These are phyloP conservation scores for Fusarium drepaniforme DNA, from an alignment of 2,329 filamentous ascomycete species.

Conservation along the genomic window DNA sequence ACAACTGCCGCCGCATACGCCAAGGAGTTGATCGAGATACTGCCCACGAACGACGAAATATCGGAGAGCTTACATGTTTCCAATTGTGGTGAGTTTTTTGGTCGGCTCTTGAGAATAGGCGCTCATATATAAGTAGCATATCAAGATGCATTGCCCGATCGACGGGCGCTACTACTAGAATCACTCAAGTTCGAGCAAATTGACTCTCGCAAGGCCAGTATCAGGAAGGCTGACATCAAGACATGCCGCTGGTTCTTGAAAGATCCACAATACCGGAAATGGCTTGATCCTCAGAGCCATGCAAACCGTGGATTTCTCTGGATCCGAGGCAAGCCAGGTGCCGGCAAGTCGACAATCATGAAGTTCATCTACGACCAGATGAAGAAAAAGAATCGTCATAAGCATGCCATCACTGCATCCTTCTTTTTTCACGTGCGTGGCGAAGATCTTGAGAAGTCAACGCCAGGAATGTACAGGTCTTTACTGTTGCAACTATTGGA, in stretches of 20 bases:
- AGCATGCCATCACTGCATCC: conserved; percentile 44
- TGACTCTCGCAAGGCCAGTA: conserved; percentile 49
- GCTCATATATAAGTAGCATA: too few relatives aligned
- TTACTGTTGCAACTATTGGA: conserved; percentile 60
- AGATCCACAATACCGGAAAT: conserved; percentile 4
- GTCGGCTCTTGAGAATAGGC: too few relatives aligned
- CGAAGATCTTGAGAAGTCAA: conserved; percentile 56
- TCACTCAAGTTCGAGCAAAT: conserved; percentile 55
- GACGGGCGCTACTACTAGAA: conserved; percentile 31
- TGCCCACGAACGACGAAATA: not conserved
- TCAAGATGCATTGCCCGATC: not conserved
- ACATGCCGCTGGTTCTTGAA: conserved; percentile 37
- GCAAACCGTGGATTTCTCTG: conserved; percentile 53
- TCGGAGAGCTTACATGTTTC: too few relatives aligned
- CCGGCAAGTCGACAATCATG: conserved; percentile 62
- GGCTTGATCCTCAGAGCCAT: not conserved
- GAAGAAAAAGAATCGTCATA: not conserved
- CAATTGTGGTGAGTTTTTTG: too few relatives aligned
- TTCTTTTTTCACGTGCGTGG: conserved; percentile 67
- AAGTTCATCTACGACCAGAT: conserved; percentile 49
- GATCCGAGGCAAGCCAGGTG: conserved; percentile 60
- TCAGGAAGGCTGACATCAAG: conserved; percentile 50
- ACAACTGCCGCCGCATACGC: conserved; percentile 48
- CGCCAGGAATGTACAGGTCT: conserved; percentile 62
- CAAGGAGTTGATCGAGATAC: conserved; percentile 2